Evolutionary conservation across 2,329 filamentous ascomycete species (phyloP), one percentile per base, ranked within the genome.

Genomic region (Capronia epimyces): DNA sequence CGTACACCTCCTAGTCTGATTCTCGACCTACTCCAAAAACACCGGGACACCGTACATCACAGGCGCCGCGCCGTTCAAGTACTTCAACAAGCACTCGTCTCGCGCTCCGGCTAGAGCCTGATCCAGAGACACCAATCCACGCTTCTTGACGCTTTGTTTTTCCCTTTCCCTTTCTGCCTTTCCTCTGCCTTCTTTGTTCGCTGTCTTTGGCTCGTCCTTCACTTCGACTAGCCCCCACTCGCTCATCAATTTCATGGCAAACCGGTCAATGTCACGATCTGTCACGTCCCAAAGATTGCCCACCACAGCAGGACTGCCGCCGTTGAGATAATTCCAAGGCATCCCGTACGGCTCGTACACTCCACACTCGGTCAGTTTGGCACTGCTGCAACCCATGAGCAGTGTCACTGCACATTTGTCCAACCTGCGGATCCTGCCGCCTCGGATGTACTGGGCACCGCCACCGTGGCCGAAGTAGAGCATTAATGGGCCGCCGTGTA

Each of bases 281-380:
- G 93, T 98, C 43, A 98, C 93, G 68, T 98, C 93, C 93, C 93
- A 98, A 31, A 98, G 75, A 13, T 90, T 96, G 40, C 89, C 93
- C 1, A 97, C 83, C 8, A 97, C 81, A 0, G 91, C 89, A 2
- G 89, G 89, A 60, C 80, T 82, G 1, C 89, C 91, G 0, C 89
- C 90, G 60, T 91, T 83, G 70, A 98, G 83, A 70, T 97, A 97
- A 62, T 90, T 89, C 71, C 90, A 83, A 20, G 93, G 87, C 49
- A 91, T 89, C 1, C 93, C 91, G 61, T 87, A 85, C n/a, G 86
- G 84, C 67, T 97, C 90, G 63, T 95, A 95, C 56, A 89, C 85
- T 43, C 91, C 91, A 9, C 83, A 83, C 62, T 93, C 87, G 1
- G 78, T 81, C 45, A 97, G 77, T 22, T 83, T 82, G 1, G 87